Evolutionary conservation across 345 rosid genomes (phyloP).

Genomic region (Populus tremula): DNA sequence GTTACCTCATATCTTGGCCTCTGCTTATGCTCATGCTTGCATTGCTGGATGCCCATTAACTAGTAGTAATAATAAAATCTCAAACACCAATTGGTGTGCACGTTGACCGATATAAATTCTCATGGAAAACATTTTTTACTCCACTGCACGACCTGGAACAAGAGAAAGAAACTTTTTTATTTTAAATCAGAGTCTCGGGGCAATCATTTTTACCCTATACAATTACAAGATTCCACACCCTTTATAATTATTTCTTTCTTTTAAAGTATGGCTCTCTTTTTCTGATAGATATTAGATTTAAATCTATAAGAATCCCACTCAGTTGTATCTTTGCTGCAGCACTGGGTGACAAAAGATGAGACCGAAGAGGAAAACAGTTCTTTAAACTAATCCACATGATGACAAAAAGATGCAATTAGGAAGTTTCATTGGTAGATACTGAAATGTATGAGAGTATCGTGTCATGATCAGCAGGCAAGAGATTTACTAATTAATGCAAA

Average conservation of each 20-base stretch:
- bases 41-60: not conserved
- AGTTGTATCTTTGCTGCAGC: not conserved
- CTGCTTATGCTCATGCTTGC: slow-evolving; percentile 3
- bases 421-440: not conserved
- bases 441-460: not conserved
- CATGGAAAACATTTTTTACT: not conserved
- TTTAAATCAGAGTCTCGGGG: not conserved
- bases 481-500: not conserved
- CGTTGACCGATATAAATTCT: not conserved
- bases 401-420: not conserved
- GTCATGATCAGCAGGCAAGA: not conserved
- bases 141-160: not conserved
- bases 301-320: not conserved
- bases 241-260: not conserved
- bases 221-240: not conserved
- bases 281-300: not conserved
- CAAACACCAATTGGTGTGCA: not conserved
- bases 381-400: not conserved
- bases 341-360: not conserved
- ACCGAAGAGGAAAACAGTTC: not conserved
- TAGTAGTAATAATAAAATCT: not conserved
- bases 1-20: not conserved
- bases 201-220: not conserved
- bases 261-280: not conserved
- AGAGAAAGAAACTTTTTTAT: not conserved